A percentile compares a stretch with the other conserved stretches of the same genome.
These are phyloP conservation scores for Stentor roeselii DNA, from an alignment of 73 alveolate species.

Conservation along the genomic window DNA sequence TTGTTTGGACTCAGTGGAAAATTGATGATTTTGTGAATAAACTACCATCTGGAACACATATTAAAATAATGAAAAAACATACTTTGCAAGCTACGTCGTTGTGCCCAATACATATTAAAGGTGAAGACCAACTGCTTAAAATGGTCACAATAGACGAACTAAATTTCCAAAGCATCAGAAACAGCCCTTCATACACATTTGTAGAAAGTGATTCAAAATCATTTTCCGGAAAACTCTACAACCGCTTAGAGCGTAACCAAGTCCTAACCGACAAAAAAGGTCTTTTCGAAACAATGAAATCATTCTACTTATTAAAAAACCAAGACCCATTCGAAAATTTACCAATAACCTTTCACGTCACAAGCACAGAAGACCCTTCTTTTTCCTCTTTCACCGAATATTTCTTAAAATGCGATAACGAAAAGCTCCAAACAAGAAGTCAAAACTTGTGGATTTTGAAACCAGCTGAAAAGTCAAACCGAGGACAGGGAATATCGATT, in stretches of 20 bases:
- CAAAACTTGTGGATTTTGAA: background rate
- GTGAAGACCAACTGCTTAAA: background rate
- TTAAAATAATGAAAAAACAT: too few species aligned
- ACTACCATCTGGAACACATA: background rate
- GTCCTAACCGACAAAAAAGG: conserved; percentile 63
- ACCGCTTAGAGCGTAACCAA: conserved; percentile 52
- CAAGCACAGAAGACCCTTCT: background rate
- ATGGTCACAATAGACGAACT: background rate
- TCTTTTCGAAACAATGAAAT: conserved; percentile 65
- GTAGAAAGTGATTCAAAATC: background rate
- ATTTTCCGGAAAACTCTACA: conserved; percentile 3
- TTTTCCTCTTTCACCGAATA: conserved; percentile 11
- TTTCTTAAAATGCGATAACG: background rate
- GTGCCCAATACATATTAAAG: background rate
- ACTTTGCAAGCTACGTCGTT: background rate
- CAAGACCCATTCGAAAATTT: background rate
- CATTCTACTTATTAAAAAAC: conserved; percentile 56
- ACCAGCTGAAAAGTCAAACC: conserved; percentile 17
- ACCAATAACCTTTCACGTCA: conserved; percentile 12
- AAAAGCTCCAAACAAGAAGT: background rate
- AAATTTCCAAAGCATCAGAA: background rate
- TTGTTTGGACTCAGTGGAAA: background rate
- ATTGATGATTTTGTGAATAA: background rate
- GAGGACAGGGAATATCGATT: conserved; percentile 14
- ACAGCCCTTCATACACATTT: background rate